A percentile compares a stretch with the other conserved stretches of the same genome.
phyloP scores from a whole-genome alignment of 208 protist genomes.

The Acanthamoeba royreba region DNA sequence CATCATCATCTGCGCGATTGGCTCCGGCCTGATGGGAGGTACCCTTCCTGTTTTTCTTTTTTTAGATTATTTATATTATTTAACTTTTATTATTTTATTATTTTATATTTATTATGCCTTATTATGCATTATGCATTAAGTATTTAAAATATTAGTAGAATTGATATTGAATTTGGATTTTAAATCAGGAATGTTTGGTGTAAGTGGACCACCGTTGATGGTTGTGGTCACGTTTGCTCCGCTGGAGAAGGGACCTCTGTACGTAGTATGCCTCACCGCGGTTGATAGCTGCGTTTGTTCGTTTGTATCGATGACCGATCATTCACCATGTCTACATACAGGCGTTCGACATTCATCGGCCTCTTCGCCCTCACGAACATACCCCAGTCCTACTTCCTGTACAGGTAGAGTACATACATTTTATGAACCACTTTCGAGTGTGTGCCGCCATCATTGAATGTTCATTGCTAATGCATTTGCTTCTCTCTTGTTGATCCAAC shows the following conservation, averaged over 20 bases:
- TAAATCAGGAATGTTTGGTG: neutral
- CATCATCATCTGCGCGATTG: neutral
- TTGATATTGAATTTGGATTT: too few relatives aligned
- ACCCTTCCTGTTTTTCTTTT: too few relatives aligned
- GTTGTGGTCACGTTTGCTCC: neutral
- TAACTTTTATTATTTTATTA: too few relatives aligned
- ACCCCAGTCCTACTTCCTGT: neutral
- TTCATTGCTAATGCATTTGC: neutral
- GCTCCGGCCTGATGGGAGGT: neutral
- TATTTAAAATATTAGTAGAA: too few relatives aligned
- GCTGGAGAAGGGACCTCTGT: neutral
- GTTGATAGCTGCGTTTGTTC: neutral
- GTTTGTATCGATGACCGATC: neutral
- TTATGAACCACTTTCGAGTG: neutral
- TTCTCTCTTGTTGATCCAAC: neutral
- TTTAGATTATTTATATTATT: too few relatives aligned
- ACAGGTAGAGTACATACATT: too few relatives aligned
- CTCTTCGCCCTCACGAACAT: neutral
- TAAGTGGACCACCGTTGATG: neutral
- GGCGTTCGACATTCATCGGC: neutral
- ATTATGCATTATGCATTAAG: too few relatives aligned
- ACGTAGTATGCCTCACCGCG: neutral
- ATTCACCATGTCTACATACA: neutral
- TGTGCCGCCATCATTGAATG: neutral
- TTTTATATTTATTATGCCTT: too few relatives aligned